Evolutionary conservation across 257 asterid species (phyloP), one percentile per base, ranked within the genome.

Genomic region (Penstemon eatonii): DNA sequence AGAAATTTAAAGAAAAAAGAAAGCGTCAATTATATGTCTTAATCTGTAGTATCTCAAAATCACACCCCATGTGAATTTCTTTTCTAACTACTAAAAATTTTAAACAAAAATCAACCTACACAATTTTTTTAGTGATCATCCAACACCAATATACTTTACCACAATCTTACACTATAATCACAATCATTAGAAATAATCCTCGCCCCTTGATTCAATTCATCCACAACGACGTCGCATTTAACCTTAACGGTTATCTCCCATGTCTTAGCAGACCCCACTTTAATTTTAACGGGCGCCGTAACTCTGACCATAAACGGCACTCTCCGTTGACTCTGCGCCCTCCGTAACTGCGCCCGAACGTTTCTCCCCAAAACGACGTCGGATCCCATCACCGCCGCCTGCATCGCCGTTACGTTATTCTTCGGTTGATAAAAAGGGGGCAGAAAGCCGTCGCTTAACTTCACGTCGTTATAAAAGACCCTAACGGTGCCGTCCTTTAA

Each of bases 221-320:
- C 74, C 60, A 85, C 76, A 0, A 73, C 74, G 41, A 87, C 70
- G 75, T 78, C 81, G 75, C 95, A 85, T 33, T 77, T 73, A 11
- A 85, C 80, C 60, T 72, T 83, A 55, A 78, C 68, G 5, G 62
- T 73, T 11, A 87, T 74, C 50, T 78, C 73, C 95, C 95, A 87
- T 37, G 82, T 76, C 73, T 80, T 81, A 53, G 74, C 77, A 80
- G 82, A 77, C 44, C 88, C 91, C 41, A 82, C 78, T 75, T 80
- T 76, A 5, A 85, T 59, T 49, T 74, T 81, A 58, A 85, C 85
- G 13, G 85, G 91, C 0, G 76, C 79, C 66, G 64, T 75, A 4
- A 82, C 39, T 8, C 66, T 60, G 68, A 85, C 70, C 65, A n/a
- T 75, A 10, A 85, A 80, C 72, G 82, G 81, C 73, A 83, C 84